phyloP scores from a whole-genome alignment of 2,329 filamentous ascomycete species.

The Fusarium xyrophilum region DNA sequence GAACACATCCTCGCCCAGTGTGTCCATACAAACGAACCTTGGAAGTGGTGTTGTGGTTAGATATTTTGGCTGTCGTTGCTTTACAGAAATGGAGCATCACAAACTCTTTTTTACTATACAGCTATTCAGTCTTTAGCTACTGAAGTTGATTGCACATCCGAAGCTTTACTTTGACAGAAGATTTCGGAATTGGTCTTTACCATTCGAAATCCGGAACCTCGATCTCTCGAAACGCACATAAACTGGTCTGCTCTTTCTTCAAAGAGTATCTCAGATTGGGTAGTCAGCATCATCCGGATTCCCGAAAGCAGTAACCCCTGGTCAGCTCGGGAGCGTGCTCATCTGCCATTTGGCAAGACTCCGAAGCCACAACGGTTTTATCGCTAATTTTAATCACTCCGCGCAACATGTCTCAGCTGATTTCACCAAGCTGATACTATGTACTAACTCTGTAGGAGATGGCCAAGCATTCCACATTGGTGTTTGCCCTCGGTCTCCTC shows the following conservation, averaged over 20 bases:
- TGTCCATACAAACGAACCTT: constrained; percentile 8
- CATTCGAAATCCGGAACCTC: not conserved
- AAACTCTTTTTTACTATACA: not conserved
- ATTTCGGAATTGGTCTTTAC: not conserved
- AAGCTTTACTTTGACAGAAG: not conserved
- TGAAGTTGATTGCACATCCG: not conserved
- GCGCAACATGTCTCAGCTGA: constrained; percentile 1
- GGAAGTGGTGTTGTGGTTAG: constrained; percentile 6
- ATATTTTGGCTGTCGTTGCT: not conserved
- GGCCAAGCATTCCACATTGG: not conserved
- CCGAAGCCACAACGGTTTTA: constrained; percentile 33
- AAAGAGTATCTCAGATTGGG: not conserved
- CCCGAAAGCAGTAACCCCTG: constrained; percentile 36
- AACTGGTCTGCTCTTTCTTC: not conserved
- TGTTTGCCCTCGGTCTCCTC: not conserved
- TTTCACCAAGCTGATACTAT: not conserved
- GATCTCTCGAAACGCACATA: not conserved
- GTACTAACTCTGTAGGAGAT: not conserved
- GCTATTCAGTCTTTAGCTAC: not conserved
- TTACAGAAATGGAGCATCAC: not conserved
- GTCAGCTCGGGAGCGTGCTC: not conserved
- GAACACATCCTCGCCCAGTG: not conserved
- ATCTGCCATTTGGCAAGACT: not conserved
- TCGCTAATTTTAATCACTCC: constrained; percentile 5
- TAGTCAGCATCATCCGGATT: constrained; percentile 29